Evolutionary conservation across 257 asterid genomes (phyloP), one percentile per base, ranked within the genome.

Genomic region (Ophiorrhiza pumila): DNA sequence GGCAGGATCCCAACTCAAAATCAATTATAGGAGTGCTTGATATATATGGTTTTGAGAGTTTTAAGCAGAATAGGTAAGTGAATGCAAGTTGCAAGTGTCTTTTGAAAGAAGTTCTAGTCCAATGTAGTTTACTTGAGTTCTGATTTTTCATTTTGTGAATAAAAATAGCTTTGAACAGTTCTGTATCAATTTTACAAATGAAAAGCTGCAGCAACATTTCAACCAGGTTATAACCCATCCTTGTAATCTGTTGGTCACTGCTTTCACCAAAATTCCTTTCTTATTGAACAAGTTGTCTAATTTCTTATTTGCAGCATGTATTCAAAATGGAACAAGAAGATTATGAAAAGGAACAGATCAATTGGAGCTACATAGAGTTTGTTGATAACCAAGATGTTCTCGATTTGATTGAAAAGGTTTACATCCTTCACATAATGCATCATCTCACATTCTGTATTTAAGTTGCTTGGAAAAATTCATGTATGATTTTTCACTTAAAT

Each of bases 271-370:
- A 52, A n/a, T 50, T 62, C 43, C 42, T 69, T 80, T 71, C 78
- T 80, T 46, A 77, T 74, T 68, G 79, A 65, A 82, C 73, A 53
- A 50, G 29, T 60, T 78, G 0, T 76, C 64, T 69, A 11, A 41
- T 60, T 77, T 78, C 69, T 50, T 76, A 62, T 64, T 80, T 86
- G 77, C 96, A 95, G 99, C 99, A 95, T 80, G 99, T 95, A 32
- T 95, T 95, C 79, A 95, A 95, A 86, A 90, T 90, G 99, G 99
- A 95, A 77, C 99, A 95, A 86, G 99, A 95, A 78, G 99, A 95
- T 77, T 95, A 95, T 76, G 98, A 95, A 77, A 95, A 92, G 79
- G 99, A 95, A 80, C 76, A 89, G 88, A 95, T 95, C 66, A 80
- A 95, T 80, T 95, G 99, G 99, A 95, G 98, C 92, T 95, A 95